A percentile compares a stretch with the other conserved stretches of the same genome.
phyloP scores from a whole-genome alignment of 163 green algal genomes.

The Dunaliella salina region DNA sequence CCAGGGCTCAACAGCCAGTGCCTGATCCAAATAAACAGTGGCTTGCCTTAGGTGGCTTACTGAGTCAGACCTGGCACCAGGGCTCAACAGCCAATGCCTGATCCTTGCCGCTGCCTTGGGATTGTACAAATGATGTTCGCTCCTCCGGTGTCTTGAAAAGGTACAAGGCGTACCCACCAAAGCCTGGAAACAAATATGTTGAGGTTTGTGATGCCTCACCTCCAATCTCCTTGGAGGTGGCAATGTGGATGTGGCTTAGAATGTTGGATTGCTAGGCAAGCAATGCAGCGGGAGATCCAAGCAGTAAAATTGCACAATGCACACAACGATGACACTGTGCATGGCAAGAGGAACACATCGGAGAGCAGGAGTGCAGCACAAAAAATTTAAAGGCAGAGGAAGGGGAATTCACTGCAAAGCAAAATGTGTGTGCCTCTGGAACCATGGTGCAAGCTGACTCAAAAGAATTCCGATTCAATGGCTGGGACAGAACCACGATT shows the following conservation, averaged over 20 bases:
- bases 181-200: not conserved
- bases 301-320: no score
- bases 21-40: no score
- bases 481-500: no score
- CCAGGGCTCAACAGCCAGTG: slow-evolving; percentile 19
- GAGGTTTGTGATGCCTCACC: not conserved
- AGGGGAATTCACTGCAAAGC: no score
- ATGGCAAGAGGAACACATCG: no score
- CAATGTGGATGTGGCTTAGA: not conserved
- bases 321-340: no score
- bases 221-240: not conserved
- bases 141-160: slow-evolving; percentile 12
- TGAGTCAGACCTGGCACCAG: not conserved
- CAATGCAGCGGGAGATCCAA: not conserved
- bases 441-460: no score
- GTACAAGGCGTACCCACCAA: slow-evolving; percentile 30
- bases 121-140: slow-evolving; percentile 11
- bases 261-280: not conserved
- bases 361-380: no score
- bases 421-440: no score
- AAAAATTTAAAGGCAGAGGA: no score
- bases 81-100: slow-evolving; percentile 11
- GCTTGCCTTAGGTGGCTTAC: no score
- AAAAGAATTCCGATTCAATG: no score
- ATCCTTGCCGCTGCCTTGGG: not conserved